Evolutionary conservation across 2,329 filamentous ascomycete genomes (phyloP), one percentile per base, ranked within the genome.

Genomic region (Pseudogymnoascus destructans): DNA sequence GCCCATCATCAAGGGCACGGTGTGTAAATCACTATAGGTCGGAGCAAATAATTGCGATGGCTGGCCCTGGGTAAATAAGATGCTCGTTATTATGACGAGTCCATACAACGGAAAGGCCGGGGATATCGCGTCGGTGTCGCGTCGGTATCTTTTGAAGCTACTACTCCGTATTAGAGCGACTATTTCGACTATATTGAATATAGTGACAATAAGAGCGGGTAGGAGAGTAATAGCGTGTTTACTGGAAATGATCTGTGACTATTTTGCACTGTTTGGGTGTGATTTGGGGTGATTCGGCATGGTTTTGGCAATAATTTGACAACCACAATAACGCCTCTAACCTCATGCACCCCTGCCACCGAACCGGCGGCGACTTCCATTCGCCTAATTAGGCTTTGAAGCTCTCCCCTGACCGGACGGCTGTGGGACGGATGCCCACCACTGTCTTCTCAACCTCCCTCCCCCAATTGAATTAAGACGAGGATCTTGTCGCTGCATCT

Each of bases 341-440:
- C 42, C 42, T 49, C 8, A 49, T 27, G n/a, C 23, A 49, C 42
- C 42, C 42, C 42, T 49, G 42, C 7, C 42, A 49, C 23, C 42
- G 23, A 49, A 49, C 42, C 21, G 23, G 42, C 42, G 42, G 42
- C 27, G 23, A 49, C 42, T 49, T 49, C 42, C 42, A 3, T 23
- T 49, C 42, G 42, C 42, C 42, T 49, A 49, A 49, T 49, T 49
- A 49, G 42, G 42, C 42, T 49, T 49, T 49, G 42, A 49, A 49
- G 42, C 42, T 49, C 42, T 27, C 42, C 42, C 42, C 42, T 49
- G 42, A 49, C 4, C 42, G n/a, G 42, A 49, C 42, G 42, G 23
- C 23, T 49, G 42, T 49, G 42, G 42, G 23, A 49, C 42, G 42
- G 42, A 49, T 49, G 42, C 42, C 42, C 42, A 49, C 42, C 42